Evolutionary conservation across 768 basidiomycete genomes (phyloP).

Genomic region (Auricularia sp.): DNA sequence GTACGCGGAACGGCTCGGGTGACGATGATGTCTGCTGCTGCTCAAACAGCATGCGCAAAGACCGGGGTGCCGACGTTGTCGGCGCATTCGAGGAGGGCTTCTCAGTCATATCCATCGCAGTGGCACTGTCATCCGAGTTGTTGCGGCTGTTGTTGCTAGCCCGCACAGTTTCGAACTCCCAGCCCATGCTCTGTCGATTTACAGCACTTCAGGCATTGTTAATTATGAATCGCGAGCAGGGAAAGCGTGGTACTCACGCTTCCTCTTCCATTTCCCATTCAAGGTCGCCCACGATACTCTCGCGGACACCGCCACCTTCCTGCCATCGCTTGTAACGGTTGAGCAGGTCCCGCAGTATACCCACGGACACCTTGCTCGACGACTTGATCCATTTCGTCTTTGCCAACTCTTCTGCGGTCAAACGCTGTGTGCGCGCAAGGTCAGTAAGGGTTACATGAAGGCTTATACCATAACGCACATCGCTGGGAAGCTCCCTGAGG

Average conservation of each 20-base stretch:
- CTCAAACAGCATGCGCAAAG: slow-evolving; percentile 71
- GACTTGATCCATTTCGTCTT: slow-evolving; percentile 89
- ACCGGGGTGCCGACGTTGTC: slow-evolving; percentile 52
- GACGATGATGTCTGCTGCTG: slow-evolving; percentile 10
- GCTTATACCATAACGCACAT: slow-evolving; percentile 37
- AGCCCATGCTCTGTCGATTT: slow-evolving; percentile 21
- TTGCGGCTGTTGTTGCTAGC: slow-evolving; percentile 21
- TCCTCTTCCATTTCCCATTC: slow-evolving; percentile 62
- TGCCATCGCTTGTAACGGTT: slow-evolving; percentile 66
- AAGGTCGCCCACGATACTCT: slow-evolving; percentile 62
- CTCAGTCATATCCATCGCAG: neutral
- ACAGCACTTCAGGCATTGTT: neutral
- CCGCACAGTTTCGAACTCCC: slow-evolving; percentile 72
- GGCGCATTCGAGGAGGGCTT: slow-evolving; percentile 8
- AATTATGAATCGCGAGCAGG: neutral
- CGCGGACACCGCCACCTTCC: slow-evolving; percentile 55
- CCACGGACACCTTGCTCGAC: slow-evolving; percentile 52
- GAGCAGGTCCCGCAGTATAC: slow-evolving; percentile 71
- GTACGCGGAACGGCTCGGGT: slow-evolving; percentile 9
- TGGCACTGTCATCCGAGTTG: neutral
- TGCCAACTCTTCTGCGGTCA: slow-evolving; percentile 77
- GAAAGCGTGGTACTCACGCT: slow-evolving; percentile 26
- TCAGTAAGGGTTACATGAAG: neutral
- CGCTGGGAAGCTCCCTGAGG: slow-evolving; percentile 67
- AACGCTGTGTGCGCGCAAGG: slow-evolving; percentile 41